Percentiles rank a stretch among this genome's conserved stretches.
Conservation (phyloP, 169 alveolate genomes). For the Cryptosporidium meleagridis region DNA sequence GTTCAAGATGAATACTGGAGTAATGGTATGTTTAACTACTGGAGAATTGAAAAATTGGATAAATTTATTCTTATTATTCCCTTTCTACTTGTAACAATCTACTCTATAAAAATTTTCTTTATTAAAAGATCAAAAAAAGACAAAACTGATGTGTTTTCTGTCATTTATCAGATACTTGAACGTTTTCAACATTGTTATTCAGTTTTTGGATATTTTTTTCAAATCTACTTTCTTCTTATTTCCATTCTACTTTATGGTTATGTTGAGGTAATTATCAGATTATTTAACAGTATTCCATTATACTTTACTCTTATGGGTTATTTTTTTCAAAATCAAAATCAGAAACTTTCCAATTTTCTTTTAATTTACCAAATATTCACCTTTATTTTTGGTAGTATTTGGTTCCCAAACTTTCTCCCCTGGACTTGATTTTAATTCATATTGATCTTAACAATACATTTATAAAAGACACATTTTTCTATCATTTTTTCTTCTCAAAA, state of each 20-base stretch:
- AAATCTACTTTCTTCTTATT: constrained; percentile 38
- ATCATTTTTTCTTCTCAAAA: too few relatives aligned
- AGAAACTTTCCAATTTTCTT: not conserved
- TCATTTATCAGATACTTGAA: not conserved
- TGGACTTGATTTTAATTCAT: constrained; percentile 9
- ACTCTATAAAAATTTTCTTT: not conserved
- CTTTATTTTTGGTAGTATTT: constrained; percentile 58
- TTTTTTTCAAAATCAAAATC: not conserved
- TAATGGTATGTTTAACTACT: constrained; percentile 29
- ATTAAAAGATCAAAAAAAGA: not conserved
- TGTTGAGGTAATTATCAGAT: constrained; percentile 41
- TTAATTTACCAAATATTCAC: constrained; percentile 50
- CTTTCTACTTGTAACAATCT: not conserved
- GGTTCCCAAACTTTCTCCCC: constrained; percentile 66
- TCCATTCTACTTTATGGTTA: constrained; percentile 13
- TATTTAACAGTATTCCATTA: constrained; percentile 38
- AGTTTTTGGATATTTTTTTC: constrained; percentile 33
- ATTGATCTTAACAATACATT: not conserved
- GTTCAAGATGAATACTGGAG: constrained; percentile 61
- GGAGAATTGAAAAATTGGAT: constrained; percentile 57
- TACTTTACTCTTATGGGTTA: constrained; percentile 44
- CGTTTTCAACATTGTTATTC: not conserved
- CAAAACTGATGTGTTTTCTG: not conserved
- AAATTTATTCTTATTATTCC: constrained; percentile 35
- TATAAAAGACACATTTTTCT: too few relatives aligned